phyloP scores from a whole-genome alignment of 306 rosid genomes.

The Rosa persica region DNA sequence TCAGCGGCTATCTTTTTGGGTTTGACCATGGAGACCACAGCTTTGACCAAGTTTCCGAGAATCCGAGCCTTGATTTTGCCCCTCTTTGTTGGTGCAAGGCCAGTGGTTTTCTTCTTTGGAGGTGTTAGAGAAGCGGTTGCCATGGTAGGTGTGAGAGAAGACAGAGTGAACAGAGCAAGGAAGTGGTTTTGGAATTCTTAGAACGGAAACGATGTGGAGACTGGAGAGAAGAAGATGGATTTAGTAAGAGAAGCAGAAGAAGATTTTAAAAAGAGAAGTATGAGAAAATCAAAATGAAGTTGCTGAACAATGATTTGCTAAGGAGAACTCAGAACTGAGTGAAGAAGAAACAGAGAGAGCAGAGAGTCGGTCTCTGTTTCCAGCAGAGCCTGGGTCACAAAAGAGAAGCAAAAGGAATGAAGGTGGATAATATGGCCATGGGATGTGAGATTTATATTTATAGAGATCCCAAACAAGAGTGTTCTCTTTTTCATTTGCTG shows the following conservation, averaged over 20 bases:
- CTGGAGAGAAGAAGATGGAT: background rate
- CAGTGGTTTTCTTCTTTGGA: background rate
- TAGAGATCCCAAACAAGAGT: background rate
- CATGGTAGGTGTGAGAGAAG: slow-evolving; percentile 16
- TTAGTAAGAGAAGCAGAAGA: background rate
- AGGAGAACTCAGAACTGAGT: background rate
- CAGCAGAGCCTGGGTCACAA: background rate
- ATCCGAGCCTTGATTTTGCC: slow-evolving; percentile 36
- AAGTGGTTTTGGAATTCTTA: background rate
- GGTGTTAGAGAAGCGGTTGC: slow-evolving; percentile 5
- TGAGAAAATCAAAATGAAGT: background rate
- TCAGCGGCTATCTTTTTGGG: background rate
- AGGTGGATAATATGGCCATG: background rate
- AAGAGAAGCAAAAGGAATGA: background rate
- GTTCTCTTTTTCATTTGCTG: background rate
- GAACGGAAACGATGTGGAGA: background rate
- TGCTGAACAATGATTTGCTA: background rate
- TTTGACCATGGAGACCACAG: slow-evolving; percentile 1
- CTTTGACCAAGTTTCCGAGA: slow-evolving; percentile 20
- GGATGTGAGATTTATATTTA: background rate
- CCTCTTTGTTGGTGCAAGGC: slow-evolving; percentile 15
- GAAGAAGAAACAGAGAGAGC: background rate
- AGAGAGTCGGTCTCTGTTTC: slow-evolving; percentile 1
- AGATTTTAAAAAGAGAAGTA: background rate
- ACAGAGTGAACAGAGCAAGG: background rate